These are phyloP conservation scores for Aegilops tauschii DNA, from an alignment of 176 grass and related monocot species.

Conservation along the genomic window DNA sequence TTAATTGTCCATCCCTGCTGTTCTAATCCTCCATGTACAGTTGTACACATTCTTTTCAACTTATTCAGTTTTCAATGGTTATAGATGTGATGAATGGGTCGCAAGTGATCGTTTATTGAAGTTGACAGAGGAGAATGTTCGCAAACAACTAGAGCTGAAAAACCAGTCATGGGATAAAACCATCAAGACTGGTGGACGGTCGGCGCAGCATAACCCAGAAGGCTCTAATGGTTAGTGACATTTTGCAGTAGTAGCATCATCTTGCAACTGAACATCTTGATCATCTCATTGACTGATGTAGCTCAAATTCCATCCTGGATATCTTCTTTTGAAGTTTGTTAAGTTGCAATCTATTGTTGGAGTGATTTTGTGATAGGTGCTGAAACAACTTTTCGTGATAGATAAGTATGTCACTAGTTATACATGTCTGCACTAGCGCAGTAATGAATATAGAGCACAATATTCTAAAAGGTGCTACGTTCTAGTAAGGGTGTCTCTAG, in stretches of 20 bases:
- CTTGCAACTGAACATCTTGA: not conserved
- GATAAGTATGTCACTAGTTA: too few species aligned
- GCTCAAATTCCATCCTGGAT: not conserved
- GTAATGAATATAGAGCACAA: too few species aligned
- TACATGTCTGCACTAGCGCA: too few species aligned
- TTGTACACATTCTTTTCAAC: constrained; percentile 12
- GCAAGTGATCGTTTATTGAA: constrained; percentile 71
- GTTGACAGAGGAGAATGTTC: constrained; percentile 62
- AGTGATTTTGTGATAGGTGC: too few species aligned
- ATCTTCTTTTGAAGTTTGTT: too few species aligned
- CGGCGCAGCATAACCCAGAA: constrained; percentile 70
- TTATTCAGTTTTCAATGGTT: constrained; percentile 37
- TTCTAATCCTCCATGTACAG: constrained; percentile 15
- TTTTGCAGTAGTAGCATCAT: not conserved
- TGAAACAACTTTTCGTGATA: too few species aligned
- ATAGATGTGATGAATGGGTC: constrained; percentile 77
- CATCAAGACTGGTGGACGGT: constrained; percentile 62
- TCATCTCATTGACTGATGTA: not conserved
- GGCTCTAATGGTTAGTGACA: constrained; percentile 45
- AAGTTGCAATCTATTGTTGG: too few species aligned
- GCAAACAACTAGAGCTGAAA: constrained; percentile 81
- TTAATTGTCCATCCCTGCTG: not conserved
- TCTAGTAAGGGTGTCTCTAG: too few species aligned
- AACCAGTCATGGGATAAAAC: constrained; percentile 62
- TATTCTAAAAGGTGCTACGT: too few species aligned